phyloP scores from a whole-genome alignment of 2,329 filamentous ascomycete species.

The Exophiala lecanii-corni region DNA sequence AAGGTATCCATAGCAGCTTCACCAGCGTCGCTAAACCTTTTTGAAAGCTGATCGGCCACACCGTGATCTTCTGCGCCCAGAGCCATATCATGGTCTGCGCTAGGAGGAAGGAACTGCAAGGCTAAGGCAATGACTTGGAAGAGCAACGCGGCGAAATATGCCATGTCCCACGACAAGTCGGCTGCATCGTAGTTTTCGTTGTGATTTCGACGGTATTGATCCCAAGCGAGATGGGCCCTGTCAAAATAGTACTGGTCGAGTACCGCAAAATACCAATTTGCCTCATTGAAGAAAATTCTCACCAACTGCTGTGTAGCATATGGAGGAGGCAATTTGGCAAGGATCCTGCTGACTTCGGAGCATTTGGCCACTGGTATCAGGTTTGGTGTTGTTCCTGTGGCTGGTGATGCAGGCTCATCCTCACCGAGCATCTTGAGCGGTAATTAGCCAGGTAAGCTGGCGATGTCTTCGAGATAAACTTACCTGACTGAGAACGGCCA shows the following conservation, averaged over 20 bases:
- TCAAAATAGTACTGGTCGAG: conserved; percentile 5
- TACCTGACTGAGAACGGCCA: too few relatives aligned
- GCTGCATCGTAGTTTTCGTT: background rate
- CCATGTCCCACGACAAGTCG: background rate
- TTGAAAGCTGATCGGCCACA: conserved; percentile 1
- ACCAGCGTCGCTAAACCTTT: conserved; percentile 1
- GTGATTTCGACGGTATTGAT: background rate
- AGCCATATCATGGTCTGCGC: too few relatives aligned
- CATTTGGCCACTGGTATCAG: background rate
- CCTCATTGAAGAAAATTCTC: background rate
- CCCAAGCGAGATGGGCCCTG: background rate
- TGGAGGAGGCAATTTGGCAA: background rate
- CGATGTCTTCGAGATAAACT: too few relatives aligned
- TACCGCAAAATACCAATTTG: conserved; percentile 3
- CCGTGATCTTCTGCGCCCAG: background rate
- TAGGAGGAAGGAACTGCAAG: conserved; percentile 3
- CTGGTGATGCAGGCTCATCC: background rate
- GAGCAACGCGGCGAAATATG: conserved; percentile 5
- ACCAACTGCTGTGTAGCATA: background rate
- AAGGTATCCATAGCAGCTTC: background rate
- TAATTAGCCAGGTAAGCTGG: too few relatives aligned
- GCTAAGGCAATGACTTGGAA: conserved; percentile 9
- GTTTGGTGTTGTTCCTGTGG: background rate
- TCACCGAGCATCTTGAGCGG: background rate
- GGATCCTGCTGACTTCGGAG: background rate